Evolutionary conservation across 495 filamentous ascomycete species (phyloP), one percentile per base, ranked within the genome.

Genomic region (Antarctomyces pellizariae): DNA sequence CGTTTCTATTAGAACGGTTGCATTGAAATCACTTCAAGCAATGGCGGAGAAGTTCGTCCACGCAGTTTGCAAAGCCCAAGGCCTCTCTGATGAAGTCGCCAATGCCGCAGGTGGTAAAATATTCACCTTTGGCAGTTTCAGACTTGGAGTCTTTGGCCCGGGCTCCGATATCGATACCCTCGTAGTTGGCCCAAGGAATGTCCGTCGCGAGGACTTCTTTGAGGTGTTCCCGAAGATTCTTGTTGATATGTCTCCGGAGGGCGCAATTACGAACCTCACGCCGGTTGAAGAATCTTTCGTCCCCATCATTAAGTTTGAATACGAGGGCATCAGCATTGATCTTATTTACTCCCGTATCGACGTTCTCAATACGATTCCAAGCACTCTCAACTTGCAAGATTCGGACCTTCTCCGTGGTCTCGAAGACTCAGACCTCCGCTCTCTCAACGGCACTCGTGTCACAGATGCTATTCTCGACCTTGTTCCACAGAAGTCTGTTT

Each of bases 151-250:
- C 22, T 92, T 82, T 53, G 83, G 82, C 2, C 86, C 86, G 27
- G 79, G 77, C 24, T 92, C 89, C 18, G 86, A 97, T 66, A 92
- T 97, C 38, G 86, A 97, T 52, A 95, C 86, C 9, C 66, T 97
- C 10, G 65, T 93, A 20, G 72, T 91, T 16, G 80, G 67, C 15
- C 86, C 86, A 10, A 79, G 75, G 42, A 79, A 92, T 36, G 71
- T 95, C 21, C 55, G 62, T 7, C 67, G 71, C 24, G 71, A 83
- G 16, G 79, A 97, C 45, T 97, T 91, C 49, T 97, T 97, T 51
- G 49, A 73, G 15, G 58, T 76, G 38, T 84, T 95, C 39, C 84
- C 83, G 27, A 49, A 62, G 4, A 49, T 83, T 21, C 64, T 97
- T 4, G 45, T 67, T 32, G 57, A 70, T 38, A 65, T 86, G 59